Conservation (phyloP, 768 basidiomycete species). For the Amyloporia xantha region DNA sequence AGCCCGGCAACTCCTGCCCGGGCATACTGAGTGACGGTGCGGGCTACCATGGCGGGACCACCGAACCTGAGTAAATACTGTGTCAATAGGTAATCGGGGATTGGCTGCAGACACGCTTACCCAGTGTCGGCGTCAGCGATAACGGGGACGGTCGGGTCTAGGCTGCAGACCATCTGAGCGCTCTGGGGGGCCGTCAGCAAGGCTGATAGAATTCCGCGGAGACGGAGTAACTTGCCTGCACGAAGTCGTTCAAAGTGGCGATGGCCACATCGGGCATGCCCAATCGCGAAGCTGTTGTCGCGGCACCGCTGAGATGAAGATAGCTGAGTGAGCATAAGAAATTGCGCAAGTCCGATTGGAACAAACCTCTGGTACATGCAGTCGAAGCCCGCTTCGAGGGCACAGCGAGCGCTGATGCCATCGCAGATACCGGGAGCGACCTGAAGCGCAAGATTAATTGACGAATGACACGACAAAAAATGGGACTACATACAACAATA, state of each 20-base stretch:
- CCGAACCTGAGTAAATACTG: conserved; percentile 48
- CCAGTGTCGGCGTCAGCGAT: conserved; percentile 81
- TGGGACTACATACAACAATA: conserved; percentile 49
- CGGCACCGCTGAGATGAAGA: conserved; percentile 48
- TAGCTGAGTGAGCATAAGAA: background rate
- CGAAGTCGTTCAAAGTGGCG: conserved; percentile 73
- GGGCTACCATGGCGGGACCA: conserved; percentile 68
- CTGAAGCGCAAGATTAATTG: conserved; percentile 25
- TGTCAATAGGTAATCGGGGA: background rate
- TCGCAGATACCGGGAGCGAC: conserved; percentile 77
- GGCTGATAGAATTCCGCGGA: too few species aligned
- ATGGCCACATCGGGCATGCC: conserved; percentile 78
- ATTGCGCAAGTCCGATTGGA: background rate
- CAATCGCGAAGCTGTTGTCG: conserved; percentile 72
- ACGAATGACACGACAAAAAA: background rate
- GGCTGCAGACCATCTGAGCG: conserved; percentile 62
- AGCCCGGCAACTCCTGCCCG: conserved; percentile 66
- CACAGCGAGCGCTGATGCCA: conserved; percentile 74
- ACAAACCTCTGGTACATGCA: conserved; percentile 69
- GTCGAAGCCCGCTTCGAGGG: conserved; percentile 71
- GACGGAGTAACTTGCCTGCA: conserved; percentile 33
- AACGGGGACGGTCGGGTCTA: conserved; percentile 59
- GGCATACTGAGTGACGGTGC: conserved; percentile 66
- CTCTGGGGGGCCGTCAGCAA: conserved; percentile 36
- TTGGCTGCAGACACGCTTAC: conserved; percentile 27